These are phyloP conservation scores for Albatrellus sp. DNA, from an alignment of 1,284 basidiomycete genomes.

Conservation along the genomic window DNA sequence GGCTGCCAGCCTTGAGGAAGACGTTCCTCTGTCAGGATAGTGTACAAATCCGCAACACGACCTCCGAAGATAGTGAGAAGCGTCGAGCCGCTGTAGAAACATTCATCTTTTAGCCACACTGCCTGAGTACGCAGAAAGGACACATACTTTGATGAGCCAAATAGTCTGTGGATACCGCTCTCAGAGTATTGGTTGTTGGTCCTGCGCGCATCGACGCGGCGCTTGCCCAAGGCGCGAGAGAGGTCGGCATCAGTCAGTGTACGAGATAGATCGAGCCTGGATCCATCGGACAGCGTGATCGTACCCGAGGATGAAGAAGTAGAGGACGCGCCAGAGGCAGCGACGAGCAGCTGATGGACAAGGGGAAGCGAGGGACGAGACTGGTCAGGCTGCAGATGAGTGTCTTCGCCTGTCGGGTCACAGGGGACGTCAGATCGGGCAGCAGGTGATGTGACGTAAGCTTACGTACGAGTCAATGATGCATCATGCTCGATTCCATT, in stretches of 20 bases:
- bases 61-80: slow-evolving; percentile 56
- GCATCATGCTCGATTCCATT: slow-evolving; percentile 74
- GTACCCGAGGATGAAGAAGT: slow-evolving; percentile 14
- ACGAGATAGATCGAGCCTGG: slow-evolving; percentile 19
- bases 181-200: slow-evolving; percentile 44
- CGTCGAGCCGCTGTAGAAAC: slow-evolving; percentile 33
- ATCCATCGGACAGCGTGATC: slow-evolving; percentile 7
- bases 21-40: slow-evolving; percentile 50
- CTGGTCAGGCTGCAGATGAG: slow-evolving; percentile 37
- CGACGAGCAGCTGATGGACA: slow-evolving; percentile 44
- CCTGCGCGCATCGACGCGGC: slow-evolving; percentile 40
- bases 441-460: not conserved
- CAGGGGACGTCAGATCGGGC: not conserved
- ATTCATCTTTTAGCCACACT: not conserved
- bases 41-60: slow-evolving; percentile 37
- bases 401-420: slow-evolving; percentile 46
- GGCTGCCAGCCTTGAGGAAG: slow-evolving; percentile 62
- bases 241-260: slow-evolving; percentile 45
- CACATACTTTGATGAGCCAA: slow-evolving; percentile 57
- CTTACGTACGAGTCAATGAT: slow-evolving; percentile 49
- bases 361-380: slow-evolving; percentile 30
- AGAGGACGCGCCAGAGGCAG: slow-evolving; percentile 34
- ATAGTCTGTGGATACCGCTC: slow-evolving; percentile 37
- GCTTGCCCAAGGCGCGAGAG: slow-evolving; percentile 39
- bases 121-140: not conserved